Evolutionary conservation across 768 basidiomycete species (phyloP), one percentile per base, ranked within the genome.

Genomic region (Hericium rajendrae): DNA sequence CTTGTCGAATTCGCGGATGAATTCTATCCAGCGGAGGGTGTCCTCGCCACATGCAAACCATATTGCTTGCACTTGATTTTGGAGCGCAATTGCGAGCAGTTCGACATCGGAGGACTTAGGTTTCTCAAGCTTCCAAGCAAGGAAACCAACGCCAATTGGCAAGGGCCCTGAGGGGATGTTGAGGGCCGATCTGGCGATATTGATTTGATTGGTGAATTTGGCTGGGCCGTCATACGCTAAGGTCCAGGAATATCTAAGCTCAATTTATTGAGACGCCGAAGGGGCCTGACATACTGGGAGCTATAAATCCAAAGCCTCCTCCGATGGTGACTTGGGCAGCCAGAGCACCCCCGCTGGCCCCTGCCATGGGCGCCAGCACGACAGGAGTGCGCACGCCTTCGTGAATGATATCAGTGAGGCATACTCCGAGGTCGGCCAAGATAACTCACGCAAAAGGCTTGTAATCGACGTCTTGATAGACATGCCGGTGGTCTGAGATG

Each of bases 281-380:
- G 37, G 16, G 1, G 54, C 38, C 16, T 43, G 22, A 46, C 63
- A 6, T 62, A 83, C 87, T 84, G 69, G 80, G 76, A 18, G 80
- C 75, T 0, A 90, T 61, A 67, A 91, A 90, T 1, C 87, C 90
- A 55, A 91, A 84, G 16, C 85, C 90, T 20, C 91, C 91, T 9
- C 73, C 88, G 2, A 76, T 74, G 18, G 80, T 76, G 37, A 87
- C 84, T 56, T 80, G 74, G 4, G 83, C 81, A 52, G 58, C 68
- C 5, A 66, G 60, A 41, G 55, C 51, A 67, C 84, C 87, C 51
- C 85, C 84, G 57, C 81, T 78, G 3, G 80, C 87, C 15, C 80
- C 82, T 0, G 83, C 83, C 89, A 91, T 91, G 1, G 88, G 79
- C 1, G 82, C 81, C 15, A 74, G 72, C 5, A 90, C 72, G 43